Conservation (phyloP, 495 filamentous ascomycete species). For the Penicillium egyptiacum region DNA sequence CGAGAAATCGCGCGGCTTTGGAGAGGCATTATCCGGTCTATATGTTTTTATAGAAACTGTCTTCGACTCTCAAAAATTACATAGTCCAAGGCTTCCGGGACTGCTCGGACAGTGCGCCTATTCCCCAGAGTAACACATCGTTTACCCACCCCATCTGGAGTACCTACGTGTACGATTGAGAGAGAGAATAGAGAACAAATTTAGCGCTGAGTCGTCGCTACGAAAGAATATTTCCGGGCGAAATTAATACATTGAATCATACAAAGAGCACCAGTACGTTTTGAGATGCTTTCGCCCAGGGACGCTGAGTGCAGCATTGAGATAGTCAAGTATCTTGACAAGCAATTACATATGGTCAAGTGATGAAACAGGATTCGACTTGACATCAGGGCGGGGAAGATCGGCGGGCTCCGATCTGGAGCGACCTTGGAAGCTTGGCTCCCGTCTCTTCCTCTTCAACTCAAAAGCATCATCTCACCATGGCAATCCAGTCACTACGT, state of each 20-base stretch:
- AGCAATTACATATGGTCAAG: neutral
- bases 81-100: too few species aligned
- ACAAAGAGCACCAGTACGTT: neutral
- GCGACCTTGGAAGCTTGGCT: neutral
- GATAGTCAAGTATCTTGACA: neutral
- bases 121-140: too few species aligned
- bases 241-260: neutral
- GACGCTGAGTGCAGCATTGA: neutral
- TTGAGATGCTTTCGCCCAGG: neutral
- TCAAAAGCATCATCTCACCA: constrained; percentile 12
- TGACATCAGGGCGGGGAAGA: constrained; percentile 10
- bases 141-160: too few species aligned
- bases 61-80: too few species aligned
- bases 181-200: neutral
- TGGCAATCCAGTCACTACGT: constrained; percentile 34
- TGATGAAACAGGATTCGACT: neutral
- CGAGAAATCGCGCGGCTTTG: too few species aligned
- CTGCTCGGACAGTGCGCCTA: too few species aligned
- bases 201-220: neutral
- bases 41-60: too few species aligned
- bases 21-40: too few species aligned
- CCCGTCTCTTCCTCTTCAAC: neutral
- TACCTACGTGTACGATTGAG: too few species aligned
- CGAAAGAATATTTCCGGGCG: neutral
- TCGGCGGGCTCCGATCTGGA: constrained; percentile 3